Base-by-base conservation (phyloP, 345 rosid genomes). In the Citrus cavaleriei region DNA sequence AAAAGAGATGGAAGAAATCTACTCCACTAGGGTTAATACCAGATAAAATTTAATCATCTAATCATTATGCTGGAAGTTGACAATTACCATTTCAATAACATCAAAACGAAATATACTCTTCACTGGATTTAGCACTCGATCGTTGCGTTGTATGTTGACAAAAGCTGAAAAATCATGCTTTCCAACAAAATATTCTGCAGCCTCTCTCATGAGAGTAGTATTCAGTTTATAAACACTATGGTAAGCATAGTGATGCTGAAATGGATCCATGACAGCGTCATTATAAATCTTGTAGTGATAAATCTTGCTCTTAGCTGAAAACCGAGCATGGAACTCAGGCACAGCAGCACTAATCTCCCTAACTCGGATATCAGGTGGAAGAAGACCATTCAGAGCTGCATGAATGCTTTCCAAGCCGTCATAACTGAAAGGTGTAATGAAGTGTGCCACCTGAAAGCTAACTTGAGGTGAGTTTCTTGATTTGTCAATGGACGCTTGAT, bases 261-360 rank as follows among this genome's bases (percentile, higher is more conserved):
- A 90, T 12, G 98, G 99, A 81, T 93, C 95, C 97, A 93, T 92
- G 83, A 95, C 63, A 21, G 91, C 46, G 72, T 88, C 93, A 42
- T 89, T 88, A 85, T 86, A 95, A 80, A 95, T 88, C 90, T 88
- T 95, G 87, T 95, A 95, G 71, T 79, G 89, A 71, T 95, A 95
- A 79, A 89, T 69, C 88, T 95, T 95, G 88, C 96, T 80, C 35
- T 58, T 81, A 32, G 86, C 92, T 4, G 97, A 95, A 80, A 93
- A 93, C 38, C 98, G 87, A 76, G 98, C 99, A 82, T 93, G 98
- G 82, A 93, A 95, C 76, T 95, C 87, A 21, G 90, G 90, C 25
- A 86, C 73, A 5, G 92, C 93, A 70, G 98, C 91, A 79, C 95
- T 89, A 10, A 93, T 81, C 87, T 95, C 97, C 85, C 95, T 87